A percentile compares a stretch with the other conserved stretches of the same genome.
Evolutionary conservation across 352 stramenopile species (phyloP).

Genomic region (Phytophthora pinifolia): DNA sequence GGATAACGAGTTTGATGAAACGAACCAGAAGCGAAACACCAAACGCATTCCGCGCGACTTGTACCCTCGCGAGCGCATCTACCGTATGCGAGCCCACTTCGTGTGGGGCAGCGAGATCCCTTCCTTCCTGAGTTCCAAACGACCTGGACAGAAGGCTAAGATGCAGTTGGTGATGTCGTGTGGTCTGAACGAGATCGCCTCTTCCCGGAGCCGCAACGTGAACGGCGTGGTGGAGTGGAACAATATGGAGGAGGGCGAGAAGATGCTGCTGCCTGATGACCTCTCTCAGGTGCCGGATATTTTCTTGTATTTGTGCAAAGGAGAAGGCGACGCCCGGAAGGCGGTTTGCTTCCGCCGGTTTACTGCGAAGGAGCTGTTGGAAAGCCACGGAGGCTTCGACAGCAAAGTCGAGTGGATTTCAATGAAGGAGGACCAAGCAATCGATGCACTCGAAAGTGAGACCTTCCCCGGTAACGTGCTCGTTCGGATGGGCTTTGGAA

Average conservation of each 20-base stretch:
- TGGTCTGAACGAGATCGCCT: slow-evolving; percentile 63
- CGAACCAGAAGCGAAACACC: slow-evolving; percentile 85
- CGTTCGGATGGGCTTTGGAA: slow-evolving; percentile 75
- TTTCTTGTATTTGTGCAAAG: slow-evolving; percentile 86
- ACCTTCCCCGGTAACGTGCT: slow-evolving; percentile 85
- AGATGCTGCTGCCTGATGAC: slow-evolving; percentile 71
- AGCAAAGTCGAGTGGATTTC: slow-evolving; percentile 67
- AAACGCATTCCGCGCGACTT: slow-evolving; percentile 61
- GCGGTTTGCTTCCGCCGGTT: slow-evolving; percentile 81
- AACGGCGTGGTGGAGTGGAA: slow-evolving; percentile 88
- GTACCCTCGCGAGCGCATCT: slow-evolving; percentile 63
- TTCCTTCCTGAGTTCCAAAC: slow-evolving; percentile 64
- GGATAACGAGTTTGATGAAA: slow-evolving; percentile 69
- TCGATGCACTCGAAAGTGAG: slow-evolving; percentile 76
- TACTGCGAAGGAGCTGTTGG: slow-evolving; percentile 73
- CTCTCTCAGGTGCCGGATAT: slow-evolving; percentile 83
- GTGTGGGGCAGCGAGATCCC: slow-evolving; percentile 78
- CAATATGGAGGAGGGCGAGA: slow-evolving; percentile 72
- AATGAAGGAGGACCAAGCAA: slow-evolving; percentile 79
- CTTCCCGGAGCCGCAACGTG: slow-evolving; percentile 57
- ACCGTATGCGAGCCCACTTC: slow-evolving; percentile 75
- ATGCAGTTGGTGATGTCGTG: slow-evolving; percentile 78
- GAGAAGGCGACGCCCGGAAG: slow-evolving; percentile 60
- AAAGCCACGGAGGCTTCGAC: slow-evolving; percentile 52
- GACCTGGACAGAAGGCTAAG: slow-evolving; percentile 71